phyloP scores from a whole-genome alignment of 208 protist species.

The Crithidia expoeki region DNA sequence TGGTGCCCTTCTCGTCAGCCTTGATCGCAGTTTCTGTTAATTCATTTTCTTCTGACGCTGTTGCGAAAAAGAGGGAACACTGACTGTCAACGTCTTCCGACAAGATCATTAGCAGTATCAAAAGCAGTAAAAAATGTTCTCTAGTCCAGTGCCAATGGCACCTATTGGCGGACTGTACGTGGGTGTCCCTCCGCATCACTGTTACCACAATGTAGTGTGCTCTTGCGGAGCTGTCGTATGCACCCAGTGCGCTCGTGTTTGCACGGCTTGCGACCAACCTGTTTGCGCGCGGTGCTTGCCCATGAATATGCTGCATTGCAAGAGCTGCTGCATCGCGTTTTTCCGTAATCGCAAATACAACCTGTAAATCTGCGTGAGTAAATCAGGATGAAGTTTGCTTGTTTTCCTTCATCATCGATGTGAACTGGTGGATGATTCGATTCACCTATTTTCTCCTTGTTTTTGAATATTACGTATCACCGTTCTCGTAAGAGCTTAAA shows the following conservation, averaged over 20 bases:
- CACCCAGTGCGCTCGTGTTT: constrained; percentile 61
- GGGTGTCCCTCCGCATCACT: constrained; percentile 42
- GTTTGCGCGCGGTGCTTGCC: constrained; percentile 67
- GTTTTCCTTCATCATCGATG: neutral
- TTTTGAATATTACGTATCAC: neutral
- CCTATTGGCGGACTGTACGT: constrained; percentile 11
- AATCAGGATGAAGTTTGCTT: neutral
- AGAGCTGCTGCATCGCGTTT: constrained; percentile 69
- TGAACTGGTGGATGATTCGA: too few species aligned
- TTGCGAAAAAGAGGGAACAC: neutral
- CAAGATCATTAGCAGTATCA: too few species aligned
- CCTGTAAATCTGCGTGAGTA: constrained; percentile 38
- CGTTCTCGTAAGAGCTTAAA: too few species aligned
- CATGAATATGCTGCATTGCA: constrained; percentile 70
- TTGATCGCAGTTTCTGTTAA: too few species aligned
- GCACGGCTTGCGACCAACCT: constrained; percentile 65
- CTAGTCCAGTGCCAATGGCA: constrained; percentile 7
- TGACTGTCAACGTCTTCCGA: too few species aligned
- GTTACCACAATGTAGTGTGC: constrained; percentile 48
- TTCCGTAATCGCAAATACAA: constrained; percentile 53
- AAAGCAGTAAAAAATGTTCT: constrained; percentile 24
- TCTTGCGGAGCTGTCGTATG: constrained; percentile 61
- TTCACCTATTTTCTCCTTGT: neutral
- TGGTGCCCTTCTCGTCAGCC: too few species aligned
- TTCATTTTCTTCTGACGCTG: neutral